Conservation (phyloP, 2,329 filamentous ascomycete genomes). For the Fusarium musae region DNA sequence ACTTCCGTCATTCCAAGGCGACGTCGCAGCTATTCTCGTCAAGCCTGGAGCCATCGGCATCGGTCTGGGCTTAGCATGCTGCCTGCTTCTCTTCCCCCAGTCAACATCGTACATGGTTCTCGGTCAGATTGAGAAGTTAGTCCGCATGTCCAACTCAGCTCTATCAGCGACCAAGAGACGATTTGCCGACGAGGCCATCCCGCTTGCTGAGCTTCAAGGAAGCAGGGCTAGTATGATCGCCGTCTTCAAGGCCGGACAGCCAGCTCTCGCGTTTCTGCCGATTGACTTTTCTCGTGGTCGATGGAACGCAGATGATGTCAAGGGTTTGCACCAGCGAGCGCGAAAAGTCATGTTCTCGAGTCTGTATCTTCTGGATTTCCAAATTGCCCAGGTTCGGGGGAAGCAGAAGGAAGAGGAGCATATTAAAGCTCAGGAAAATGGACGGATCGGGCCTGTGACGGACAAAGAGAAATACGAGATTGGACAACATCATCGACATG, state of each 20-base stretch:
- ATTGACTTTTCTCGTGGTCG: slow-evolving; percentile 58
- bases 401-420: slow-evolving; percentile 35
- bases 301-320: slow-evolving; percentile 58
- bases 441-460: background rate
- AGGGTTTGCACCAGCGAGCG: slow-evolving; percentile 49
- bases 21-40: slow-evolving; percentile 50
- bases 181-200: slow-evolving; percentile 31
- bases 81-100: slow-evolving; percentile 59
- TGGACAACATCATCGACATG: slow-evolving; percentile 45
- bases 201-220: slow-evolving; percentile 47
- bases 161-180: slow-evolving; percentile 46
- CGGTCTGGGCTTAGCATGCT: slow-evolving; percentile 57
- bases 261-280: slow-evolving; percentile 56
- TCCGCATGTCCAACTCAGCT: slow-evolving; percentile 47
- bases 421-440: background rate
- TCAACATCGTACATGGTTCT: slow-evolving; percentile 60
- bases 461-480: slow-evolving; percentile 28
- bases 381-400: slow-evolving; percentile 48
- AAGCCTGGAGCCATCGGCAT: slow-evolving; percentile 59
- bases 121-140: slow-evolving; percentile 46
- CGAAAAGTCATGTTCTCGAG: slow-evolving; percentile 50
- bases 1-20: slow-evolving; percentile 38
- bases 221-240: slow-evolving; percentile 46
- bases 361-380: slow-evolving; percentile 56
- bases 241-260: slow-evolving; percentile 52